Evolutionary conservation across 2,329 filamentous ascomycete species (phyloP).

Genomic region (Sporothrix phasma): DNA sequence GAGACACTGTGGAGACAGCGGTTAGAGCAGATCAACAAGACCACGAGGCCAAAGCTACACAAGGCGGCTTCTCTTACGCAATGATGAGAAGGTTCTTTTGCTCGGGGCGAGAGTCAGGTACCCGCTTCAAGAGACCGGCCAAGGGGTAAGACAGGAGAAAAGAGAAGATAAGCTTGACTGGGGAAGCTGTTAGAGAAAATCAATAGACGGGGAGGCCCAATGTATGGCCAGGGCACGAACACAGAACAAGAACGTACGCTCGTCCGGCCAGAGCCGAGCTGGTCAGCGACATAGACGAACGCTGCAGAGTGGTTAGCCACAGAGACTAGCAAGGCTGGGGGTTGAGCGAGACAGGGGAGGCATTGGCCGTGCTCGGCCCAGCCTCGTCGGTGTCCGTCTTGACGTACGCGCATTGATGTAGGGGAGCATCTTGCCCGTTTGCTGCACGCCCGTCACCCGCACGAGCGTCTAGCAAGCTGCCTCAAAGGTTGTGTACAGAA

Average conservation of each 20-base stretch:
- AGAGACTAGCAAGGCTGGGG: background rate
- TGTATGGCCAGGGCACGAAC: background rate
- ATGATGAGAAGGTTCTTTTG: constrained; percentile 86
- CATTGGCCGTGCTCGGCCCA: background rate
- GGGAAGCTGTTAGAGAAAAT: background rate
- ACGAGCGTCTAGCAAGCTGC: background rate
- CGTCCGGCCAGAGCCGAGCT: constrained; percentile 36
- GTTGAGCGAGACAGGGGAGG: background rate
- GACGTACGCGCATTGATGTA: constrained; percentile 24
- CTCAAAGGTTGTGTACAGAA: background rate
- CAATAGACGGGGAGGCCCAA: background rate
- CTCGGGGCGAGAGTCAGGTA: constrained; percentile 74
- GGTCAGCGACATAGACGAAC: constrained; percentile 33
- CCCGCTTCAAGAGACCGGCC: constrained; percentile 75
- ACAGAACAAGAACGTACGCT: constrained; percentile 29
- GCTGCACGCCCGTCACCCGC: background rate
- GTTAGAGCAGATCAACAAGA: background rate
- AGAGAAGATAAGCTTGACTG: constrained; percentile 86
- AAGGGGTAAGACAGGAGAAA: constrained; percentile 90
- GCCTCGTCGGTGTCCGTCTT: background rate
- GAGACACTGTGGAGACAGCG: constrained; percentile 48
- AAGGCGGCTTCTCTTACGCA: constrained; percentile 37
- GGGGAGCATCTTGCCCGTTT: constrained; percentile 22
- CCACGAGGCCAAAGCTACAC: background rate
- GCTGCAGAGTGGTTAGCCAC: constrained; percentile 25